A percentile compares a stretch with the other conserved stretches of the same genome.
phyloP scores from a whole-genome alignment of 345 rosid species.

The Sonneratia alba region DNA sequence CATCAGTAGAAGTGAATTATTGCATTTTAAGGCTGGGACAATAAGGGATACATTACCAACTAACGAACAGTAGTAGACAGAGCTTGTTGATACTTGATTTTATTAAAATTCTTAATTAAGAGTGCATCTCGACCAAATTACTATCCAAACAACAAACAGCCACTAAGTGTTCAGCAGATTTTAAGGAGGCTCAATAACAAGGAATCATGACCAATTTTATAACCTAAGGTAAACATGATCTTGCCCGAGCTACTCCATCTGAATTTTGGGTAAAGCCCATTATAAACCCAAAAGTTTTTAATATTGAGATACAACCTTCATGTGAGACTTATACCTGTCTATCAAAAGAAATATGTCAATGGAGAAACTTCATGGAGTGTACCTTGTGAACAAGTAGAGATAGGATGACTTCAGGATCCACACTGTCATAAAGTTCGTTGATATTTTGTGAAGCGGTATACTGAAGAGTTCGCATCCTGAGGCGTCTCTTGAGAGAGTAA shows the following conservation, averaged over 20 bases:
- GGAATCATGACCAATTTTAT: neutral
- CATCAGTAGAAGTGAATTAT: neutral
- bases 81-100: neutral
- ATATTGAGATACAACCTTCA: neutral
- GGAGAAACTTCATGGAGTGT: conserved; percentile 9
- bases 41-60: neutral
- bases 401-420: conserved; percentile 77
- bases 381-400: conserved; percentile 94
- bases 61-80: neutral
- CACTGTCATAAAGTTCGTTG: conserved; percentile 73
- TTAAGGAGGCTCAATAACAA: neutral
- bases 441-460: conserved; percentile 65
- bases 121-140: neutral
- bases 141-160: neutral
- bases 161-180: neutral
- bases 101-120: no score
- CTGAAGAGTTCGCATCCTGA: conserved; percentile 85
- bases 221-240: neutral
- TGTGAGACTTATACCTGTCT: neutral
- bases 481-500: conserved; percentile 62
- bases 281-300: neutral
- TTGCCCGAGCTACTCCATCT: neutral
- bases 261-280: neutral
- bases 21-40: neutral
- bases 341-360: neutral